Conservation (phyloP, 1,139 yeast genomes). For the Debaryomyces coudertii region DNA sequence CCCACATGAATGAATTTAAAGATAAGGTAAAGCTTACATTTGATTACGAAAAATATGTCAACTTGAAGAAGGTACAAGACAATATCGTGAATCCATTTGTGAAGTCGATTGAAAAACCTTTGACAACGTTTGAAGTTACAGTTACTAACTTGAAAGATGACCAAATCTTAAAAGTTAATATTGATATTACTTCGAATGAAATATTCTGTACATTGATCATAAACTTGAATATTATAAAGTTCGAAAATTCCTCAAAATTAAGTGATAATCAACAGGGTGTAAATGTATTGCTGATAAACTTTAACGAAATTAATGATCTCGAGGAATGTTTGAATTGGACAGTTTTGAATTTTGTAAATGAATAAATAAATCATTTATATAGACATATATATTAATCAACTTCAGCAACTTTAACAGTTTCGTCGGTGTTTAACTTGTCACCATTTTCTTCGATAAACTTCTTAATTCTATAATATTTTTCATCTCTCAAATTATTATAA, state of each 20-base stretch:
- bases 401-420: conserved; percentile 32
- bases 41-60: conserved; percentile 29
- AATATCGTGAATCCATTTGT: conserved; percentile 38
- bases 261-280: conserved; percentile 36
- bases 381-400: conserved; percentile 16
- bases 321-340: conserved; percentile 73
- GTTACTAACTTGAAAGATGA: conserved; percentile 18
- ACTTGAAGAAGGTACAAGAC: conserved; percentile 22
- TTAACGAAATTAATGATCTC: conserved; percentile 63
- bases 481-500: conserved; percentile 67
- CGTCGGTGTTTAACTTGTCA: conserved; percentile 34
- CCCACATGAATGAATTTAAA: conserved; percentile 25
- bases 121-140: conserved; percentile 28
- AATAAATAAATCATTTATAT: conserved; percentile 13
- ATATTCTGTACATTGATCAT: conserved; percentile 44
- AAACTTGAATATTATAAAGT: conserved; percentile 36
- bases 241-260: conserved; percentile 33
- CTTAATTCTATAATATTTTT: conserved; percentile 48
- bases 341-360: conserved; percentile 36
- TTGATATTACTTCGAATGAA: conserved; percentile 45
- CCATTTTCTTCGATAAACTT: conserved; percentile 41
- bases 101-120: conserved; percentile 43
- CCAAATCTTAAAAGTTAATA: conserved; percentile 28
- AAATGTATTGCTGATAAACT: conserved; percentile 47
- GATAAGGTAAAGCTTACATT: conserved; percentile 24